Percentiles rank a stretch among this genome's conserved stretches.
phyloP scores from a whole-genome alignment of 805 yeast genomes.

The Candida andamanensis region DNA sequence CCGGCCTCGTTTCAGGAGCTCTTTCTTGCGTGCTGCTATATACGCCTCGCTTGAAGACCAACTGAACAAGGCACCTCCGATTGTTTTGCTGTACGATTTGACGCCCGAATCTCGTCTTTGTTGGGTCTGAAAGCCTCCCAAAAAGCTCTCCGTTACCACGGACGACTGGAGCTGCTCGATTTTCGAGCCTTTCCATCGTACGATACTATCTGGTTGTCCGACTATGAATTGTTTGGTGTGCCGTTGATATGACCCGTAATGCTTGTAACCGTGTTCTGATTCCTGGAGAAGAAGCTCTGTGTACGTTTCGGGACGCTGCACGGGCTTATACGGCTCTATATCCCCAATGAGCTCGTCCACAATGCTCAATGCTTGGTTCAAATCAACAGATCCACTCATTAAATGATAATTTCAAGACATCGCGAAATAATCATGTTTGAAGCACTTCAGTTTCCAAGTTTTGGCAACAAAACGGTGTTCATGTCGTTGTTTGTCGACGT shows the following conservation, averaged over 20 bases:
- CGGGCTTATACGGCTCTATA: conserved; percentile 6
- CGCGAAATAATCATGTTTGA: conserved; percentile 1
- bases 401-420: too few species aligned
- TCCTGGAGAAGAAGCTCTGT: conserved; percentile 33
- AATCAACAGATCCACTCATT: neutral
- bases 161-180: conserved; percentile 15
- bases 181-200: conserved; percentile 28
- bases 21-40: conserved; percentile 26
- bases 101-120: neutral
- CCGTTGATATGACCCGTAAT: conserved; percentile 29
- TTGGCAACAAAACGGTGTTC: conserved; percentile 24
- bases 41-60: conserved; percentile 42
- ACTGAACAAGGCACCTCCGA: conserved; percentile 32
- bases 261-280: conserved; percentile 23
- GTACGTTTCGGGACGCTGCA: conserved; percentile 11
- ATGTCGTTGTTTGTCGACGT: conserved; percentile 46
- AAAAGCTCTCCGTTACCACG: conserved; percentile 5
- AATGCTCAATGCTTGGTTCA: neutral
- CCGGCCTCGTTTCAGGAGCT: conserved; percentile 10
- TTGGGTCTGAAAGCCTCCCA: conserved; percentile 10
- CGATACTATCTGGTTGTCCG: conserved; percentile 11
- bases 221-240: conserved; percentile 29
- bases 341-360: conserved; percentile 5
- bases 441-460: conserved; percentile 41
- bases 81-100: conserved; percentile 7